These are phyloP conservation scores for Thamnidium elegans DNA, from an alignment of 192 early-diverging fungal species.

Conservation along the genomic window DNA sequence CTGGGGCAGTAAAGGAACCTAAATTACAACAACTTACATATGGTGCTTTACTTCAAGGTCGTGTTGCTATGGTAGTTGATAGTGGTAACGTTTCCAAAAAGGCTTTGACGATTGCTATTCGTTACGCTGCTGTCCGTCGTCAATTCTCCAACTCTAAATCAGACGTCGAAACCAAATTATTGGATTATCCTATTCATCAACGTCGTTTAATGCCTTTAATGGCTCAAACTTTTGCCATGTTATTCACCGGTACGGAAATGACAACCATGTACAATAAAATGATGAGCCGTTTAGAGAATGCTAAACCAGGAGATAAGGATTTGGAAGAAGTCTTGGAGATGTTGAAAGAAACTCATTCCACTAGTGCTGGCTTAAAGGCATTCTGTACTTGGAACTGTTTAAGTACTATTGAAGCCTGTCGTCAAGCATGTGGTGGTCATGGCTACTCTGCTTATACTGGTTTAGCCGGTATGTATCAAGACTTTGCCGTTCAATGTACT, in stretches of 20 bases:
- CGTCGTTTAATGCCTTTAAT: constrained; percentile 87
- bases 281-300: constrained; percentile 71
- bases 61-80: constrained; percentile 81
- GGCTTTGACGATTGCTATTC: constrained; percentile 85
- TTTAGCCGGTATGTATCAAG: constrained; percentile 77
- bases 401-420: constrained; percentile 88
- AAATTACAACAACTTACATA: constrained; percentile 82
- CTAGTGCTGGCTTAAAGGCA: constrained; percentile 87
- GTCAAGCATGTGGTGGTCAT: constrained; percentile 88
- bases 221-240: constrained; percentile 87
- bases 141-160: constrained; percentile 74
- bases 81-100: constrained; percentile 86
- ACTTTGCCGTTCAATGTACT: constrained; percentile 89
- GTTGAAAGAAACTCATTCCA: constrained; percentile 89
- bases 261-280: constrained; percentile 69
- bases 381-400: constrained; percentile 91
- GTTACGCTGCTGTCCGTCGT: constrained; percentile 88
- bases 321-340: constrained; percentile 64
- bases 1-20: constrained; percentile 79
- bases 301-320: constrained; percentile 57
- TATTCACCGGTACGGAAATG: constrained; percentile 85
- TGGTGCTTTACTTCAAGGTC: constrained; percentile 83
- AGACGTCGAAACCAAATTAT: constrained; percentile 83
- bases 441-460: constrained; percentile 92
- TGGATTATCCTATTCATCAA: constrained; percentile 94